Conservation (phyloP, 2,329 filamentous ascomycete genomes). For the Exophiala sp. region DNA sequence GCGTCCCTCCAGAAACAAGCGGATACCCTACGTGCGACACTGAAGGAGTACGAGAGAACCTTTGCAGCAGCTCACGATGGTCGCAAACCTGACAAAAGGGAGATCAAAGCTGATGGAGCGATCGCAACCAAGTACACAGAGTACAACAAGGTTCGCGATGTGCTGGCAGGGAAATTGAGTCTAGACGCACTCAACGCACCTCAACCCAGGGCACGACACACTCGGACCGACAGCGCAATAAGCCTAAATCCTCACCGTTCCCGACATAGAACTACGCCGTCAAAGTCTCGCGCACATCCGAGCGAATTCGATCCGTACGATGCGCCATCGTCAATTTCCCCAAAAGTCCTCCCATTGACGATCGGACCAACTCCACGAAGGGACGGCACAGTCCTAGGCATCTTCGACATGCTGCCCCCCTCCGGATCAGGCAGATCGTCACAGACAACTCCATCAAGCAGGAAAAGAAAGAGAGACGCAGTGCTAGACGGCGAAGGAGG, state of each 20-base stretch:
- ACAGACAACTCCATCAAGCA: conserved; percentile 26
- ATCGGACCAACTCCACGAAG: conserved; percentile 50
- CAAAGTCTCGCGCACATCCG: conserved; percentile 37
- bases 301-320: conserved; percentile 44
- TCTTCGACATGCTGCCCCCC: conserved; percentile 47
- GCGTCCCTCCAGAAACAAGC: conserved; percentile 28
- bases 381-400: conserved; percentile 46
- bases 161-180: conserved; percentile 25
- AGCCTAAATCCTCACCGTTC: conserved; percentile 18
- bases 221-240: conserved; percentile 22
- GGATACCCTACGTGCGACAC: conserved; percentile 38
- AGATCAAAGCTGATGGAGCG: conserved; percentile 46
- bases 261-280: conserved; percentile 31
- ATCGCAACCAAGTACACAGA: conserved; percentile 50
- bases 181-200: conserved; percentile 35
- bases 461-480: conserved; percentile 22
- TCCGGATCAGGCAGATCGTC: conserved; percentile 36
- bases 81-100: conserved; percentile 43
- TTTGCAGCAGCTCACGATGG: conserved; percentile 43
- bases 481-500: conserved; percentile 26
- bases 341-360: conserved; percentile 33
- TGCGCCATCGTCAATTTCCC: conserved; percentile 36
- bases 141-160: conserved; percentile 41
- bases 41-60: conserved; percentile 48
- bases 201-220: conserved; percentile 12